Evolutionary conservation across 163 green algal genomes (phyloP).

Genomic region (Scenedesmus sp.): DNA sequence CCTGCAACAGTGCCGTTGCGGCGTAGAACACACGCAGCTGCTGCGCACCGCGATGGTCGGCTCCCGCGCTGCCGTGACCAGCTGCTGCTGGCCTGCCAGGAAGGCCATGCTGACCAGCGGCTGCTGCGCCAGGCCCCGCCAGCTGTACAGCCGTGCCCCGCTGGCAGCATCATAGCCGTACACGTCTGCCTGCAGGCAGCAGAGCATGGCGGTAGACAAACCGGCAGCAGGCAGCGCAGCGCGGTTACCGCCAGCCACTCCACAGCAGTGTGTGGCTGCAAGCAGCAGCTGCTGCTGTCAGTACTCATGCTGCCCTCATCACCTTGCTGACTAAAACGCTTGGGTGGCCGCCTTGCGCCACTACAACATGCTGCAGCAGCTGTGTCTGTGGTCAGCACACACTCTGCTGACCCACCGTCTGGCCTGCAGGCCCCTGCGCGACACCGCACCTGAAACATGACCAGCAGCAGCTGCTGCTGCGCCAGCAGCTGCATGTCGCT

Average conservation of each 20-base stretch:
- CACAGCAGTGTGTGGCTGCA: no score
- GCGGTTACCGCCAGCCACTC: no score
- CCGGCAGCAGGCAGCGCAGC: neutral
- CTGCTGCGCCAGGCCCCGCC: slow-evolving; percentile 21
- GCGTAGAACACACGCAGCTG: neutral
- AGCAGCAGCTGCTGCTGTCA: neutral
- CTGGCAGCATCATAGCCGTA: slow-evolving; percentile 31
- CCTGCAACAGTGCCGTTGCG: neutral
- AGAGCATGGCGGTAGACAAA: neutral
- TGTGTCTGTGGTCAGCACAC: neutral
- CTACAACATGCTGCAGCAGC: neutral
- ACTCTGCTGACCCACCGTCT: neutral
- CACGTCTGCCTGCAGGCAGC: slow-evolving; percentile 24
- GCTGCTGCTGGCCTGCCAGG: slow-evolving; percentile 5
- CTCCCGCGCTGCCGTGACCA: slow-evolving; percentile 30
- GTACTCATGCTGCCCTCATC: neutral
- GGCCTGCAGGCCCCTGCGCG: neutral
- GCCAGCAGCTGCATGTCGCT: slow-evolving; percentile 23
- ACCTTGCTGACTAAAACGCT: neutral
- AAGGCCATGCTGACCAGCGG: slow-evolving; percentile 34
- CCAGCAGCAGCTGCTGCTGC: slow-evolving; percentile 43
- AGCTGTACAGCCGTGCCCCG: slow-evolving; percentile 32
- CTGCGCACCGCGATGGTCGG: slow-evolving; percentile 2
- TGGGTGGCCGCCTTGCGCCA: no score
- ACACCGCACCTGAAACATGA: slow-evolving; percentile 33